Conservation (phyloP, 768 basidiomycete species). For the Tylopilus cervinicoccineus region DNA sequence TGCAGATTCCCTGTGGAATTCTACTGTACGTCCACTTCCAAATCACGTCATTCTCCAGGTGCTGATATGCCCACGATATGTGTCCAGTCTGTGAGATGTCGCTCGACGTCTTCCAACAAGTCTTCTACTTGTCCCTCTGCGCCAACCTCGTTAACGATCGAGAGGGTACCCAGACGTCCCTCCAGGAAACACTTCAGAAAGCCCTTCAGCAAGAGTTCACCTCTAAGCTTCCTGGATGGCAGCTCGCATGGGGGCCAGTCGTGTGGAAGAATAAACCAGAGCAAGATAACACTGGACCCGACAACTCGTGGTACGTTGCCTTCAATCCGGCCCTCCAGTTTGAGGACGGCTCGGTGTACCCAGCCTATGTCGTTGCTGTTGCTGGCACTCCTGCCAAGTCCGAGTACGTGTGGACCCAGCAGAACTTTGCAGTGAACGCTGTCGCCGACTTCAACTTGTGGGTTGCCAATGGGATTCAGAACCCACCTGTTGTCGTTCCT, state of each 20-base stretch:
- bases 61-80: neutral
- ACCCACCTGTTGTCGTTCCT: neutral
- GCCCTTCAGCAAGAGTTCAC: neutral
- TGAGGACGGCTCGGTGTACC: conserved; percentile 9
- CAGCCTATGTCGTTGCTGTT: conserved; percentile 12
- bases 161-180: neutral
- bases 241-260: conserved; percentile 12
- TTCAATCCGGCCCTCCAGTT: conserved; percentile 1
- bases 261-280: conserved; percentile 13
- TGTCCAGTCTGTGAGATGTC: conserved; percentile 6
- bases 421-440: conserved; percentile 5
- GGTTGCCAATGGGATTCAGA: conserved; percentile 2
- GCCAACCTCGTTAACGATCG: neutral
- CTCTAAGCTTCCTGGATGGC: neutral
- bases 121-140: conserved; percentile 6
- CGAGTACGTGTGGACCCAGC: neutral
- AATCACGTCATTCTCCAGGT: neutral
- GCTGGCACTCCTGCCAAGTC: conserved; percentile 5
- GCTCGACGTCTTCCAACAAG: conserved; percentile 16
- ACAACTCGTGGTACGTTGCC: conserved; percentile 17
- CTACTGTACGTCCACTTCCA: neutral
- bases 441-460: conserved; percentile 11
- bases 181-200: conserved; percentile 2
- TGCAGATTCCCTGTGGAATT: neutral
- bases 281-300: neutral